These are phyloP conservation scores for Diaporthe longicolla DNA, from an alignment of 2,329 filamentous ascomycete species.

Conservation along the genomic window DNA sequence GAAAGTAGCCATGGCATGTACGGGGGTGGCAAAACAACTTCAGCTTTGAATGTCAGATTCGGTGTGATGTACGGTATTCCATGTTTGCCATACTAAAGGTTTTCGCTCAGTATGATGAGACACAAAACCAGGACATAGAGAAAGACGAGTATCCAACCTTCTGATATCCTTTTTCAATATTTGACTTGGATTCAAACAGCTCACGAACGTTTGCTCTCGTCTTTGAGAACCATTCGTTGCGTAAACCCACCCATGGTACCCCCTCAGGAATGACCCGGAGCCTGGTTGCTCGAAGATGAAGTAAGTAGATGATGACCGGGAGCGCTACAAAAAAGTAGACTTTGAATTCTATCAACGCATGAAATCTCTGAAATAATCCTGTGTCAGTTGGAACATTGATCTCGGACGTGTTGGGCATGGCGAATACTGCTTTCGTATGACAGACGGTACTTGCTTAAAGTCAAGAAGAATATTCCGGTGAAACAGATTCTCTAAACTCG, in stretches of 20 bases:
- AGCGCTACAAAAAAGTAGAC: not conserved
- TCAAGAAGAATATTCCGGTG: not conserved
- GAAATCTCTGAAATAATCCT: not conserved
- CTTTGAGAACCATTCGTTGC: slow-evolving; percentile 15
- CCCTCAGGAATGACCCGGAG: not conserved
- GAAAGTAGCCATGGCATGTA: slow-evolving; percentile 8
- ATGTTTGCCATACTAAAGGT: slow-evolving; percentile 1
- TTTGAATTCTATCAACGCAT: not conserved
- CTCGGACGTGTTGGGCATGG: not conserved
- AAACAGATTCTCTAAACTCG: too few species aligned
- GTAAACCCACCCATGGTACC: slow-evolving; percentile 11
- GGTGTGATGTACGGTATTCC: slow-evolving; percentile 17
- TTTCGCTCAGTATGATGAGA: not conserved
- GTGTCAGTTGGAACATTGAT: not conserved
- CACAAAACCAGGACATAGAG: not conserved
- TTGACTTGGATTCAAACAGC: not conserved
- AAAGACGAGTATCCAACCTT: not conserved
- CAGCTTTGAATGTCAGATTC: slow-evolving; percentile 11
- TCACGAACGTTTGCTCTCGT: slow-evolving; percentile 5
- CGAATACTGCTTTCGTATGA: not conserved
- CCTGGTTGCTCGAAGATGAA: slow-evolving; percentile 22
- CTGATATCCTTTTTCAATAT: slow-evolving; percentile 8
- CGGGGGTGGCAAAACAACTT: slow-evolving; percentile 7
- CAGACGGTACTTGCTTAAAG: not conserved
- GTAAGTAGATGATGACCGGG: not conserved